Evolutionary conservation across 192 early-diverging fungal species (phyloP), one percentile per base, ranked within the genome.

Genomic region (Pilaira anomala): DNA sequence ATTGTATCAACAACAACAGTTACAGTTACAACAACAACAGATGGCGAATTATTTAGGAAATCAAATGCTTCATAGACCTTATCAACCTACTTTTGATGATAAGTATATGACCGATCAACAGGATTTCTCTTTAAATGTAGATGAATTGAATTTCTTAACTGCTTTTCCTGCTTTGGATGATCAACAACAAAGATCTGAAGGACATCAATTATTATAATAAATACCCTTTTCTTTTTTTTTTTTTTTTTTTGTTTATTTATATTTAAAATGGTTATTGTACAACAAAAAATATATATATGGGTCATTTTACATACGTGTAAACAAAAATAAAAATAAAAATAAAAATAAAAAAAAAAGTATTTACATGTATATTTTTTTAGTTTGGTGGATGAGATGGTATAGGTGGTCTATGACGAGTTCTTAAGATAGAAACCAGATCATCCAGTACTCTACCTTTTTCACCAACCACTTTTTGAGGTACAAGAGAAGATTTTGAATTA

Each of bases 361-460:
- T n/a, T n/a, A n/a, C n/a, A n/a, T 22, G 28, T n/a, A n/a, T n/a
- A n/a, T 19, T 36, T 55, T 18, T 22, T 42, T 58, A 58, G 11
- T 58, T 58, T 24, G 56, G 56, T 24, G 60, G 45, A 36, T 62
- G 60, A 49, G 46, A 62, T n/a, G 60, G 45, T 48, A 62, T 62
- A 30, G 60, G 60, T 19, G 60, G 60, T 36, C 60, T 46, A 30
- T 62, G 46, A 21, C 60, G 60, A 21, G 44, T 48, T 46, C 60
- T 46, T 49, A 62, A 49, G 5, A 62, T 44, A 25, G 46, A 19
- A 29, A 62, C 46, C 12, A 62, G 45, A 48, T 62, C 46, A 62
- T 62, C 60, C n/a, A 62, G 18, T 4, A 62, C 60, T 49, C 40
- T 36, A 36, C 56, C 60, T 46, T 62, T 62, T 36, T 62, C 44